Evolutionary conservation across 257 asterid genomes (phyloP), one percentile per base, ranked within the genome.

Genomic region (Plantago ovata): DNA sequence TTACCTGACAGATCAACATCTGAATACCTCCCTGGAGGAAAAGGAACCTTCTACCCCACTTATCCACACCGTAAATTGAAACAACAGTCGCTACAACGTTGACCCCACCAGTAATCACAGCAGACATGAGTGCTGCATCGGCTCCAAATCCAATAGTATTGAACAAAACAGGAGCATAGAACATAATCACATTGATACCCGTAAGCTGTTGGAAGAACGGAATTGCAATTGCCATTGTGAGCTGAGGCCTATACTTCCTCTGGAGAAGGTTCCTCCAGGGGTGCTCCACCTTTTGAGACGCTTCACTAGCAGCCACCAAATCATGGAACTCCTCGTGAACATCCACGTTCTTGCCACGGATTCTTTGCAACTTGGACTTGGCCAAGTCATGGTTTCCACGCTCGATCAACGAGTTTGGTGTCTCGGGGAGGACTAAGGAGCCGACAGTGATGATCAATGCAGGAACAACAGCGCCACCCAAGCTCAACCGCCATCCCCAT

Each of bases 401-500:
- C 69, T 89, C 94, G 38, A 89, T 89, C 72, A 89, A 7, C 7
- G 96, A 89, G 71, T 83, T 89, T 33, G 95, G 96, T 1, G 95
- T 85, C 60, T 89, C 96, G 0, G 96, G 96, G 36, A 89, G 95
- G 77, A 85, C 22, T 10, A 85, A 11, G 0, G 96, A 89, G 0
- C 96, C 96, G 23, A 81, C 1, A 3, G 84, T 58, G 63, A 89
- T 85, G 69, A 85, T 79, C 5, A 85, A 69, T 10, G 91, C 96
- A 0, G 96, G 96, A 38, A 89, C 91, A 77, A 79, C 73, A 0
- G 96, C 97, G 19, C 97, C 97, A 13, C 97, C 95, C 50, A 89
- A 60, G 38, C 97, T 86, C 55, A 85, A 22, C 39, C 95, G 61
- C 97, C 97, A 89, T 3, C 97, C 97, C 84, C 79, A 74, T 1